phyloP scores from a whole-genome alignment of 2,329 filamentous ascomycete species.

The Cladophialophora immunda region DNA sequence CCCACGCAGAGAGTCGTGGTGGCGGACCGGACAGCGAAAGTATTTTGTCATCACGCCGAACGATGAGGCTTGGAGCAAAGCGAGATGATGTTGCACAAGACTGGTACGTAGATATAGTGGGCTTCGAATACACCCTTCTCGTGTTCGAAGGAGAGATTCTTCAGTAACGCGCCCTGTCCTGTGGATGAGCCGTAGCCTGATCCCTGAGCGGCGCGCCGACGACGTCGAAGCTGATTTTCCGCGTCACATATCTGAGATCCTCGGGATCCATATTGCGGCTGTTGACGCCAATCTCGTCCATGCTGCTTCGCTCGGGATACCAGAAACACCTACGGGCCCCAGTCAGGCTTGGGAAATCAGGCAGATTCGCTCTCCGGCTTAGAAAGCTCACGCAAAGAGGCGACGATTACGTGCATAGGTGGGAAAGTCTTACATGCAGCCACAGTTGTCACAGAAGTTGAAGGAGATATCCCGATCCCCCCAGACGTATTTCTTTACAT shows the following conservation, averaged over 20 bases:
- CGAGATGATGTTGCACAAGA: too few species aligned
- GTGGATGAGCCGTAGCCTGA: constrained; percentile 23
- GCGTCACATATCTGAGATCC: constrained; percentile 20
- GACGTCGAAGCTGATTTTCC: constrained; percentile 18
- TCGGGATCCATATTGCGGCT: constrained; percentile 27
- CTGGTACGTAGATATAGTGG: background rate
- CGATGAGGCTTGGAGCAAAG: too few species aligned
- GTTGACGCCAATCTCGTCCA: constrained; percentile 23
- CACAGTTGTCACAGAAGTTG: constrained; percentile 35
- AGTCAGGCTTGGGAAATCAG: constrained; percentile 13
- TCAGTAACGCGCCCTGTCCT: constrained; percentile 18
- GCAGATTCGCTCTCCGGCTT: background rate
- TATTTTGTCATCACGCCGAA: too few species aligned
- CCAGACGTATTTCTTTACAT: constrained; percentile 30
- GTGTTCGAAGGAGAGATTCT: background rate
- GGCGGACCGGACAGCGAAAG: too few species aligned
- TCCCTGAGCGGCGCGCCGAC: constrained; percentile 7
- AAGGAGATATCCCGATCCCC: constrained; percentile 32
- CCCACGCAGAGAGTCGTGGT: too few species aligned
- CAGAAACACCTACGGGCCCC: constrained; percentile 22
- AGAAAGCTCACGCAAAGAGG: constrained; percentile 11
- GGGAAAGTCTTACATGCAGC: constrained; percentile 31
- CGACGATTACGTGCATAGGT: background rate
- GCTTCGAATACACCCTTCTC: constrained; percentile 1
- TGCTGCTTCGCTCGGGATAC: constrained; percentile 18